phyloP scores from a whole-genome alignment of 768 basidiomycete genomes.

The Boletus pseudopeckii region DNA sequence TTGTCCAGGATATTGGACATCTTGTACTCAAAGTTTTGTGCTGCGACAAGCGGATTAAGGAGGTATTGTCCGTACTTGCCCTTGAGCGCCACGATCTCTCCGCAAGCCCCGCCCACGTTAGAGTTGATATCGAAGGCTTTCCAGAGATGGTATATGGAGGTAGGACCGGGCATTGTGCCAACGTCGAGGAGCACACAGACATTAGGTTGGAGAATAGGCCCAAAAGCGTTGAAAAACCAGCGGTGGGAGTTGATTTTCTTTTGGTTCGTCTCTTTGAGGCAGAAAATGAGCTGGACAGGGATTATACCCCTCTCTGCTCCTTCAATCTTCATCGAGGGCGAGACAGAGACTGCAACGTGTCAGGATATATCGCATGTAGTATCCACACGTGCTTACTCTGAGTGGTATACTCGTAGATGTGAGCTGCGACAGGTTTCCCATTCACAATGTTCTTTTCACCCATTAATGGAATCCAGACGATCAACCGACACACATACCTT shows the following conservation, averaged over 20 bases:
- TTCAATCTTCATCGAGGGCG: slow-evolving; percentile 77
- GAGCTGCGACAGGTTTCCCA: slow-evolving; percentile 77
- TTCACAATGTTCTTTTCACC: slow-evolving; percentile 64
- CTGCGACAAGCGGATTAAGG: slow-evolving; percentile 83
- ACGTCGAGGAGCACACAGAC: slow-evolving; percentile 93
- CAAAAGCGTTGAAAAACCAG: slow-evolving; percentile 95
- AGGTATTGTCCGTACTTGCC: slow-evolving; percentile 78
- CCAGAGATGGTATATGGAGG: slow-evolving; percentile 89
- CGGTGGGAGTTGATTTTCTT: slow-evolving; percentile 95
- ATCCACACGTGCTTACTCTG: slow-evolving; percentile 51
- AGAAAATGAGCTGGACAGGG: slow-evolving; percentile 92
- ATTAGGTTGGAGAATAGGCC: slow-evolving; percentile 78
- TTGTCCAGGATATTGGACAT: slow-evolving; percentile 93
- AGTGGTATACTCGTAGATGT: slow-evolving; percentile 93
- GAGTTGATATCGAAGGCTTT: slow-evolving; percentile 93
- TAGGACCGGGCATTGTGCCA: slow-evolving; percentile 80
- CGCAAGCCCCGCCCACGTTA: slow-evolving; percentile 89
- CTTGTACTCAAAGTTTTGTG: slow-evolving; percentile 95
- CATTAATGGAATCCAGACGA: slow-evolving; percentile 1
- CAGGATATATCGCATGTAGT: background rate
- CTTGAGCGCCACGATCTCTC: slow-evolving; percentile 93
- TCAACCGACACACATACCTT: slow-evolving; percentile 47
- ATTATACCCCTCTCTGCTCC: slow-evolving; percentile 76
- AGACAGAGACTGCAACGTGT: slow-evolving; percentile 62
- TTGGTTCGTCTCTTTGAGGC: slow-evolving; percentile 88